Percentiles rank a stretch among this genome's conserved stretches.
Evolutionary conservation across 768 basidiomycete species (phyloP).

Genomic region (Chalciporus chontae): DNA sequence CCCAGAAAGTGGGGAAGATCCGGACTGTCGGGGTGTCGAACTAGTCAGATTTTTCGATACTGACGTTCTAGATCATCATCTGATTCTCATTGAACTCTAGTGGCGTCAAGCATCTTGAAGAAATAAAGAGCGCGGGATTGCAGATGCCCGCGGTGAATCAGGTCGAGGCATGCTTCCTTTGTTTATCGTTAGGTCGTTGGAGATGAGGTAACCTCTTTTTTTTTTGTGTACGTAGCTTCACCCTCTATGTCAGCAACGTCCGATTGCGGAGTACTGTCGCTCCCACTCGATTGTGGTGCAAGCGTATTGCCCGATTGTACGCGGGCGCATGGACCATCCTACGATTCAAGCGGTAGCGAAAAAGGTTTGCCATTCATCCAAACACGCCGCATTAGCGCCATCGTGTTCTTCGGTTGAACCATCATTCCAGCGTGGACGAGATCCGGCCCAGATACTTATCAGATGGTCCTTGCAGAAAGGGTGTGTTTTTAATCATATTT

Average conservation of each 20-base stretch:
- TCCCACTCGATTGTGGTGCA: conserved; percentile 58
- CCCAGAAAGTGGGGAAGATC: conserved; percentile 62
- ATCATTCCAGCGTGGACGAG: conserved; percentile 47
- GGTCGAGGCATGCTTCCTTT: conserved; percentile 54
- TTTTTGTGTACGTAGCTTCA: conserved; percentile 59
- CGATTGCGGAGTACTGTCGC: conserved; percentile 73
- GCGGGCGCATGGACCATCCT: conserved; percentile 52
- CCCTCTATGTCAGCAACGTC: conserved; percentile 76
- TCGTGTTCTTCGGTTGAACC: conserved; percentile 1
- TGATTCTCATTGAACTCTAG: conserved; percentile 35
- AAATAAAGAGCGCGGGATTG: conserved; percentile 60
- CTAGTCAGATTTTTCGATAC: conserved; percentile 48
- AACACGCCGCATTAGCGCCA: conserved; percentile 3
- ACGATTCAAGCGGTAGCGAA: conserved; percentile 51
- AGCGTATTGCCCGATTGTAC: conserved; percentile 76
- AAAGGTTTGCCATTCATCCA: conserved; percentile 43
- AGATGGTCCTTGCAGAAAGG: conserved; percentile 89
- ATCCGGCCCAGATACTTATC: conserved; percentile 76
- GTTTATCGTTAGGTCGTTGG: neutral
- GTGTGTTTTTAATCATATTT: conserved; percentile 38
- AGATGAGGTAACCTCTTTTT: conserved; percentile 5
- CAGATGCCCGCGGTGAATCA: conserved; percentile 76
- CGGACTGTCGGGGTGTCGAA: conserved; percentile 80
- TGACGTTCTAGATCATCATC: neutral
- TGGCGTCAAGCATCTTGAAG: conserved; percentile 67